Percentiles rank a stretch among this genome's conserved stretches.
Evolutionary conservation across 1,139 yeast genomes (phyloP).

Genomic region (Taphrina sp.): DNA sequence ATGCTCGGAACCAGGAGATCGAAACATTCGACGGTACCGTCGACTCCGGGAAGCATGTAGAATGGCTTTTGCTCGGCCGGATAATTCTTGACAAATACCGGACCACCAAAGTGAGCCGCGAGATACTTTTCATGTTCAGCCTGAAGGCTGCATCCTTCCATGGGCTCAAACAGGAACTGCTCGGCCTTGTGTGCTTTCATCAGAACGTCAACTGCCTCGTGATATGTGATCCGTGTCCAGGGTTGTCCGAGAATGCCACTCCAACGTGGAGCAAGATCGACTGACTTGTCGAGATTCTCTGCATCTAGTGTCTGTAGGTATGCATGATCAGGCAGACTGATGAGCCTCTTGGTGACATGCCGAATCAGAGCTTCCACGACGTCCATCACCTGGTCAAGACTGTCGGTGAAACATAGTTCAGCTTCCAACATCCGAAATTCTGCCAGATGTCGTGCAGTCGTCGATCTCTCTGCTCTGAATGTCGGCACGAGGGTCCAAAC

Average conservation of each 20-base stretch:
- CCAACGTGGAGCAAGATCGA: slow-evolving; percentile 42
- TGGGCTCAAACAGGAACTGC: slow-evolving; percentile 43
- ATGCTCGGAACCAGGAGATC: slow-evolving; percentile 84
- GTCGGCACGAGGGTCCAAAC: slow-evolving; percentile 93
- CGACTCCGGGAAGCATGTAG: slow-evolving; percentile 64
- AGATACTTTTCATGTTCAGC: slow-evolving; percentile 92
- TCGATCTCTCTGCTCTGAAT: slow-evolving; percentile 88
- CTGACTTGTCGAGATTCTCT: slow-evolving; percentile 33
- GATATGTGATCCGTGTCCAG: slow-evolving; percentile 76
- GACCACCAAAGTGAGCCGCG: slow-evolving; percentile 68
- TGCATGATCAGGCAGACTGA: slow-evolving; percentile 35
- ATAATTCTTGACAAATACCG: slow-evolving; percentile 88
- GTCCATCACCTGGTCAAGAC: slow-evolving; percentile 58
- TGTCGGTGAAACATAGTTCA: slow-evolving; percentile 68
- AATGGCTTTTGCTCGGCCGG: slow-evolving; percentile 81
- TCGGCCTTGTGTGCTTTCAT: slow-evolving; percentile 43
- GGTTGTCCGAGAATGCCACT: slow-evolving; percentile 42
- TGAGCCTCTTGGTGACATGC: slow-evolving; percentile 44
- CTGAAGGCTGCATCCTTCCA: slow-evolving; percentile 72
- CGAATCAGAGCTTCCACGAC: slow-evolving; percentile 72
- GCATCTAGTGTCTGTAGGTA: slow-evolving; percentile 13
- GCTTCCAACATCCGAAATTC: slow-evolving; percentile 99
- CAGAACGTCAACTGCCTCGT: slow-evolving; percentile 65
- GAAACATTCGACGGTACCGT: slow-evolving; percentile 78
- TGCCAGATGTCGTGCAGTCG: slow-evolving; percentile 84